Evolutionary conservation across 768 basidiomycete species (phyloP), one percentile per base, ranked within the genome.

Genomic region (Mycena amicta): DNA sequence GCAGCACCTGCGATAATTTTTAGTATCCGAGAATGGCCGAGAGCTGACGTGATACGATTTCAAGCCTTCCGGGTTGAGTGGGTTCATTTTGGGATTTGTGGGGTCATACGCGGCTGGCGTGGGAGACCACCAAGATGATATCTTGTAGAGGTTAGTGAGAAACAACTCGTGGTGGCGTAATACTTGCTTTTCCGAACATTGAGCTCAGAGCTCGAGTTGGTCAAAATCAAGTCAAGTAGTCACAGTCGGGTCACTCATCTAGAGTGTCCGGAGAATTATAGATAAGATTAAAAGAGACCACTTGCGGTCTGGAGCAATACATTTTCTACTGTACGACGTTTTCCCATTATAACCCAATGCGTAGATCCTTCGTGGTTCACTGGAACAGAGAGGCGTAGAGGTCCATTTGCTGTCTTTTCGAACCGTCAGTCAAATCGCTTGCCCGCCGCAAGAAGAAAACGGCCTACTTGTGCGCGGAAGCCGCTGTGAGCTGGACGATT

Each of bases 11-110:
- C 12, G 31, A 13, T 16, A 53, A 18, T 6, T 15, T 23, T 37
- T 37, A 37, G 33, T 37, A n/a, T 18, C 33, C 33, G 33, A 37
- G 6, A 52, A 55, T 25, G 25, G 27, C 28, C 29, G 28, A 39
- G 28, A 49, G 26, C 49, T 51, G 22, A 22, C 8, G 16, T 15
- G 78, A 58, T 71, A 97, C 96, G 96, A 91, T 72, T 98, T 99
- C 52, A 97, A 75, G n/a, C 95, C 95, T 67, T 94, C 68, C 0
- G 96, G 96, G 71, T 98, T 98, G 56, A 95, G 74, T 8, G 93
- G 94, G 70, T 97, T 97, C 78, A 83, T 75, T 68, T 85, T 87
- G 8, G 90, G 89, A 68, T 91, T 80, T 16, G 89, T 88, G 1
- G 89, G 86, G 73, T 91, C 86, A 60, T 78, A 90, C 56, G 79